Evolutionary conservation across 257 asterid species (phyloP).

Genomic region (Solanum virginianum): DNA sequence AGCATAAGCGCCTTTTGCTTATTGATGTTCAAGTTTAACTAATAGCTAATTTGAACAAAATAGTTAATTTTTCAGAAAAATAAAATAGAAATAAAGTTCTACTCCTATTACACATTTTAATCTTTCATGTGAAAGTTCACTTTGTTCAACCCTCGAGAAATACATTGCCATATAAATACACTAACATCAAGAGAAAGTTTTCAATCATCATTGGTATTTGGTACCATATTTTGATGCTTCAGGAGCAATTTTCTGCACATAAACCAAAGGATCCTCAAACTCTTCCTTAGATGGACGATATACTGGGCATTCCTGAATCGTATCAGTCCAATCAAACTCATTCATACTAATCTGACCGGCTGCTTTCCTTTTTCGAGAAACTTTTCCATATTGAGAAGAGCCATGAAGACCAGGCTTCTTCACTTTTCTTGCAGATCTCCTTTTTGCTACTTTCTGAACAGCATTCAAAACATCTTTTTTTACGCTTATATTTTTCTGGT

Average conservation of each 20-base stretch:
- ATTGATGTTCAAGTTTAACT: neutral
- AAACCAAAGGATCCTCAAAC: constrained; percentile 26
- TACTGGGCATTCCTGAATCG: constrained; percentile 19
- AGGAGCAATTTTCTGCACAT: constrained; percentile 19
- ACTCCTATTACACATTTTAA: neutral
- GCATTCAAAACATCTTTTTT: neutral
- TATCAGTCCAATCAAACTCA: constrained; percentile 15
- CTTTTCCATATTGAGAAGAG: neutral
- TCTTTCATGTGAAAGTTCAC: neutral
- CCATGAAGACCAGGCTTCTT: neutral
- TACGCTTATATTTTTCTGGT: too few relatives aligned
- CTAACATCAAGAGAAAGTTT: neutral
- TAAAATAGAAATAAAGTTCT: neutral
- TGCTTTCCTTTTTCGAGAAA: neutral
- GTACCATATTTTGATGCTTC: constrained; percentile 42
- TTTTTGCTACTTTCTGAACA: neutral
- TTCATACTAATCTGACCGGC: neutral
- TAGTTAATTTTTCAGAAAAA: neutral
- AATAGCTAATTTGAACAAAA: neutral
- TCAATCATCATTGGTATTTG: neutral
- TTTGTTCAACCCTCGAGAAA: neutral
- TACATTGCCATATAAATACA: neutral
- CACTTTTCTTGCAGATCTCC: neutral
- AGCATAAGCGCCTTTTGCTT: neutral
- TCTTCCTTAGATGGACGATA: constrained; percentile 31